Evolutionary conservation across 2,329 filamentous ascomycete species (phyloP).

Genomic region (Colletotrichum theobromicola): DNA sequence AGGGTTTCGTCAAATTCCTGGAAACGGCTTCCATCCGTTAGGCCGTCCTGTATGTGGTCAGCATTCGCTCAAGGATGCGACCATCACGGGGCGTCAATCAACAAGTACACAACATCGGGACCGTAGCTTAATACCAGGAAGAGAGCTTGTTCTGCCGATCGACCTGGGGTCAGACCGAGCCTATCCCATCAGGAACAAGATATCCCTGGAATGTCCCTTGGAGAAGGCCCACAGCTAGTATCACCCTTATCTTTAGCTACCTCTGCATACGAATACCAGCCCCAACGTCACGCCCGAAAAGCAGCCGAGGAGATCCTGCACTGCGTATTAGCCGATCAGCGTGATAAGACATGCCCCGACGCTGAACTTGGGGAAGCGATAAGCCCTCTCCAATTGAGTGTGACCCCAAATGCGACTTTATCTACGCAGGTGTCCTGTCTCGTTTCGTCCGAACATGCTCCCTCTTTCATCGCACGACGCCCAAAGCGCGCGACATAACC

Average conservation of each 20-base stretch:
- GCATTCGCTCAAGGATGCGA: background rate
- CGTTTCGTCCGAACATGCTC: background rate
- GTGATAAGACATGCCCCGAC: background rate
- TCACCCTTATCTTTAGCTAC: background rate
- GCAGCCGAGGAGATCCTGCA: background rate
- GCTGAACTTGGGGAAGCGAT: background rate
- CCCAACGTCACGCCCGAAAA: background rate
- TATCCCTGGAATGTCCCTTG: background rate
- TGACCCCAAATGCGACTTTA: background rate
- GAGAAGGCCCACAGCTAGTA: background rate
- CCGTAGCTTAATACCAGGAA: background rate
- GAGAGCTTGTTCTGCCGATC: background rate
- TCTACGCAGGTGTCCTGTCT: background rate
- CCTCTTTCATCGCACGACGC: background rate
- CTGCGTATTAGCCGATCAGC: background rate
- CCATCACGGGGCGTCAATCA: background rate
- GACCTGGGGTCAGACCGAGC: background rate
- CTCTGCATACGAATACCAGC: too few species aligned
- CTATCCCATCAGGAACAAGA: background rate
- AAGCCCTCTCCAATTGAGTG: background rate
- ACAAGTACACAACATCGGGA: background rate
- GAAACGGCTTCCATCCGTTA: background rate
- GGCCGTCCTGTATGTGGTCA: background rate
- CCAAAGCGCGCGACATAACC: background rate
- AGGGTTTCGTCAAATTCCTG: background rate